A percentile compares a stretch with the other conserved stretches of the same genome.
Conservation (phyloP, 371 early-diverging fungal genomes). For the Circinella umbellata region DNA sequence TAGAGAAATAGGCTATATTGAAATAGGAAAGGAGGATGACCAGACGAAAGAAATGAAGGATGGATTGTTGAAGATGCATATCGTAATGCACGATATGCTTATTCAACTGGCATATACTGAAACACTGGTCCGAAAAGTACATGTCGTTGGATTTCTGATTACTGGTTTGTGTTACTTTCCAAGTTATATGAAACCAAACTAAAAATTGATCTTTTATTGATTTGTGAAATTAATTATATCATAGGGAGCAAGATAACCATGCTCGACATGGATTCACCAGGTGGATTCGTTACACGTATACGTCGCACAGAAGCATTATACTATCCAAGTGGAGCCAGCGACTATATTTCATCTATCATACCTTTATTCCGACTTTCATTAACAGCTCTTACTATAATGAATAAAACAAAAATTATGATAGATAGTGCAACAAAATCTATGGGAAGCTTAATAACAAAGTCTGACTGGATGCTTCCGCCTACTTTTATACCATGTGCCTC, state of each 20-base stretch:
- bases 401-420: not conserved
- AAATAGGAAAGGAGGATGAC: constrained; percentile 9
- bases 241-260: constrained; percentile 11
- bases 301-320: constrained; percentile 5
- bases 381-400: not conserved
- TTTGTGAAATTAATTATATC: not conserved
- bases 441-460: not conserved
- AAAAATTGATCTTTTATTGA: not conserved
- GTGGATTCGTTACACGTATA: constrained; percentile 9
- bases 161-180: not conserved
- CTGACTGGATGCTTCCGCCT: not conserved
- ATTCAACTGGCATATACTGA: not conserved
- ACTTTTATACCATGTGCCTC: not conserved
- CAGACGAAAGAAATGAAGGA: constrained; percentile 13
- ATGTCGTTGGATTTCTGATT: not conserved
- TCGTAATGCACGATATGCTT: constrained; percentile 17
- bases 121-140: not conserved
- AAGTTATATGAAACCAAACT: not conserved
- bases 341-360: constrained; percentile 5
- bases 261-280: constrained; percentile 15
- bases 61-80: constrained; percentile 11
- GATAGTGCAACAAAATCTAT: not conserved
- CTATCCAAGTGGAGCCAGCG: not conserved
- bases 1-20: constrained; percentile 14
- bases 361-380: constrained; percentile 12